Evolutionary conservation across 2,329 filamentous ascomycete genomes (phyloP).

Genomic region (Fusarium metavorans): DNA sequence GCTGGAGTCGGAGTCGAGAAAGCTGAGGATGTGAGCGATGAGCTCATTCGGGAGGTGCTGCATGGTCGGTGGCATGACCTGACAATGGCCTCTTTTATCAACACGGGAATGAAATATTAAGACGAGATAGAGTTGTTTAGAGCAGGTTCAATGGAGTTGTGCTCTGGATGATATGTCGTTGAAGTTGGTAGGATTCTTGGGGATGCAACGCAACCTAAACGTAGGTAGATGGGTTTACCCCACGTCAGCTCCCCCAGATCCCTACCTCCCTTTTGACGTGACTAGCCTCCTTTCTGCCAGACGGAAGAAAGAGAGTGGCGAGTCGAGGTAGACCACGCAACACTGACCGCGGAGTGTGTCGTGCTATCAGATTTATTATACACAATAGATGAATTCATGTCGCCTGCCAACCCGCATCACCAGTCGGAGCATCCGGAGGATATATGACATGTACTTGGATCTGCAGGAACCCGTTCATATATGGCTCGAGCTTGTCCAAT

Average conservation of each 20-base stretch:
- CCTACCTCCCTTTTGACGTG: neutral
- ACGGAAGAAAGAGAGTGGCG: neutral
- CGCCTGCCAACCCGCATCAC: neutral
- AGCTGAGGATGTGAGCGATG: slow-evolving; percentile 67
- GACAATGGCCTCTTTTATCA: neutral
- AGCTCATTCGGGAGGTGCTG: slow-evolving; percentile 70
- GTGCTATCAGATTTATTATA: neutral
- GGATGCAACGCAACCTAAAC: neutral
- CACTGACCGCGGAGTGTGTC: neutral
- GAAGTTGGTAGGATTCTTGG: neutral
- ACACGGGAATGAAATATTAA: neutral
- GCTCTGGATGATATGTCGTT: neutral
- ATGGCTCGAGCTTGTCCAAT: neutral
- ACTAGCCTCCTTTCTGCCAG: neutral
- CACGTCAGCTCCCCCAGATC: neutral
- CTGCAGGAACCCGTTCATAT: neutral
- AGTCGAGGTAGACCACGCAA: neutral
- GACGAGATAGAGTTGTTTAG: neutral
- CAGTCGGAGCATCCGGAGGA: neutral
- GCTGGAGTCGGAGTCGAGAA: slow-evolving; percentile 62
- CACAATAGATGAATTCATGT: neutral
- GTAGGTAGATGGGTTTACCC: neutral
- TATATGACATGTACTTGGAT: neutral
- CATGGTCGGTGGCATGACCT: slow-evolving; percentile 30
- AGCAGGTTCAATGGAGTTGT: neutral